phyloP scores from a whole-genome alignment of 129 eudicot genomes.

The Escallonia herrerae region DNA sequence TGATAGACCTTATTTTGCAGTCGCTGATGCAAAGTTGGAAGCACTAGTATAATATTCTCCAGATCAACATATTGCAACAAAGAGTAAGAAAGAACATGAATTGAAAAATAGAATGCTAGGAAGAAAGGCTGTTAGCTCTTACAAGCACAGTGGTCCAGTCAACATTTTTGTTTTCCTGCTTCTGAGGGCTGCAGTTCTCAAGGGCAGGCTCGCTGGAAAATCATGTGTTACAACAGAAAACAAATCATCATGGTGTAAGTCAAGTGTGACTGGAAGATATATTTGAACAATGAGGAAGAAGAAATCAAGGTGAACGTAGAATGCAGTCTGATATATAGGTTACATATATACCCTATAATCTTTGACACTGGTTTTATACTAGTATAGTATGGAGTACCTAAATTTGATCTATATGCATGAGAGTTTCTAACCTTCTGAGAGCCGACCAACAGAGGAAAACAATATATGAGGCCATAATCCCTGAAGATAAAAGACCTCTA shows the following conservation, averaged over 20 bases:
- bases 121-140: conserved; percentile 28
- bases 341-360: too few species aligned
- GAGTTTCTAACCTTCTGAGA: conserved; percentile 64
- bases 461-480: conserved; percentile 93
- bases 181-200: conserved; percentile 66
- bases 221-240: conserved; percentile 1
- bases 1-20: too few species aligned
- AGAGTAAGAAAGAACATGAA: not conserved
- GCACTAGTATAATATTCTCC: too few species aligned
- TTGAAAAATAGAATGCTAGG: not conserved
- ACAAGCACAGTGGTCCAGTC: conserved; percentile 83
- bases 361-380: too few species aligned
- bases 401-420: not conserved
- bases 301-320: too few species aligned
- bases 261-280: not conserved
- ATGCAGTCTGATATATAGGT: too few species aligned
- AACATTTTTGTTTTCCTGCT: conserved; percentile 39
- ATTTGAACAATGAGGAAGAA: too few species aligned
- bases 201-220: conserved; percentile 74
- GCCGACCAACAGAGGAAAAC: conserved; percentile 97
- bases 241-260: not conserved
- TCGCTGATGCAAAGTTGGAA: too few species aligned
- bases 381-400: not conserved
- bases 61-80: not conserved
- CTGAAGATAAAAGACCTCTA: conserved; percentile 87